Percentiles rank a stretch among this genome's conserved stretches.
Evolutionary conservation across 78 protist species (phyloP).

Genomic region (Dictyostelium firmibasis): DNA sequence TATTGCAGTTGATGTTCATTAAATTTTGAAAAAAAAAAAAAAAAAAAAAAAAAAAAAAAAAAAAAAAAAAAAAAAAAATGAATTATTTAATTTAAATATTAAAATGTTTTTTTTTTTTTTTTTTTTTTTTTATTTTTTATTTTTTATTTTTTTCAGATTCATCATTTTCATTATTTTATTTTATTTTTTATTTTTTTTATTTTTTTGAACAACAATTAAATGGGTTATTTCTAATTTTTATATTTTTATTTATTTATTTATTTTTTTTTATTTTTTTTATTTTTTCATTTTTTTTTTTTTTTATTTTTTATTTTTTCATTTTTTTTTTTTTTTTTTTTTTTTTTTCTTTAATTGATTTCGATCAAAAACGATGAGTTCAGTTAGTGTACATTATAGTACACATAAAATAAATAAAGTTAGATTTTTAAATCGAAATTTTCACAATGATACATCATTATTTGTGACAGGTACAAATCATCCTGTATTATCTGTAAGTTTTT

Average conservation of each 20-base stretch:
- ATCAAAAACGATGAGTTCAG: background rate
- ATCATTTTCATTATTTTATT: too few species aligned
- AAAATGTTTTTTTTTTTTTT: too few species aligned
- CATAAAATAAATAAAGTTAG: conserved; percentile 17
- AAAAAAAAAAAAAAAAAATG: too few species aligned
- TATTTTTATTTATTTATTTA: too few species aligned
- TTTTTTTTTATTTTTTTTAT: background rate
- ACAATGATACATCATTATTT: conserved; percentile 29
- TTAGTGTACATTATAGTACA: conserved; percentile 12
- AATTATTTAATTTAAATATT: too few species aligned
- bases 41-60: too few species aligned
- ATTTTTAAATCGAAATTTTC: conserved; percentile 16
- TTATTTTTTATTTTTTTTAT: too few species aligned
- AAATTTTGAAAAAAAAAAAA: too few species aligned
- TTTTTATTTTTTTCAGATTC: too few species aligned
- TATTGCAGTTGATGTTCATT: background rate
- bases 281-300: background rate
- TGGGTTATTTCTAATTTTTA: too few species aligned
- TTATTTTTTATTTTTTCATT: background rate
- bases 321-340: background rate
- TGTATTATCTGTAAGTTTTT: background rate
- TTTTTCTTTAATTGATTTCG: background rate
- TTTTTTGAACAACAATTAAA: too few species aligned
- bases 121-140: too few species aligned
- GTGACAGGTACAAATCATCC: conserved; percentile 40